Evolutionary conservation across 164 flowering plant genomes (phyloP).

Genomic region (Vitis vinifera): ASM3070453v1 NC_081813.1:19379501-19380000

Average conservation of each 20-base stretch:
- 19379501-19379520: conserved; percentile 43
- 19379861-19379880: conserved; percentile 46
- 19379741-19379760: conserved; percentile 10
- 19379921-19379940: conserved; percentile 35
- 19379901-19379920: conserved; percentile 48
- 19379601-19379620: conserved; percentile 20
- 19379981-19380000: conserved; percentile 51
- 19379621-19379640: conserved; percentile 22
- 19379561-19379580: conserved; percentile 46
- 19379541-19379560: conserved; percentile 41
- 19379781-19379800: conserved; percentile 41
- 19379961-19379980: conserved; percentile 56
- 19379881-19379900: conserved; percentile 37
- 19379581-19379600: conserved; percentile 28
- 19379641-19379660: conserved; percentile 27
- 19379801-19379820: conserved; percentile 43
- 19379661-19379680: conserved; percentile 26
- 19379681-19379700: conserved; percentile 27
- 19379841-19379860: conserved; percentile 44
- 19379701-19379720: conserved; percentile 24
- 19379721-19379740: conserved; percentile 9
- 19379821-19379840: conserved; percentile 35
- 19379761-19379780: conserved; percentile 28
- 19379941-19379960: conserved; percentile 45
- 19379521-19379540: conserved; percentile 29